Percentiles rank a stretch among this genome's conserved stretches.
Evolutionary conservation across 371 early-diverging fungal genomes (phyloP).

Genomic region (Mucor ambiguus): DNA sequence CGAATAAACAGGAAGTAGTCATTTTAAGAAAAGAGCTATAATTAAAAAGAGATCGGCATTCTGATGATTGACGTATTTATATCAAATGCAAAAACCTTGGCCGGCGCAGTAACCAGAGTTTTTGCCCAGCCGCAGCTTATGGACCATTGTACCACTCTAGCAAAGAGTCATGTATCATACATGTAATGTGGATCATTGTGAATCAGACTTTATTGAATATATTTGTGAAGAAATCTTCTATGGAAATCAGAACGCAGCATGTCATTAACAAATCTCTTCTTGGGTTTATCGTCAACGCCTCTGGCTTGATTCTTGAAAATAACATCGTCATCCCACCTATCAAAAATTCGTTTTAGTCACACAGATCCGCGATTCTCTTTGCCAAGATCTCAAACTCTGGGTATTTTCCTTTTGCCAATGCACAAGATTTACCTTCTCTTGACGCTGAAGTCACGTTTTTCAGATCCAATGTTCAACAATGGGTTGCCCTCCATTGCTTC

Average conservation of each 20-base stretch:
- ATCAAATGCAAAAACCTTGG: not conserved
- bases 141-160: not conserved
- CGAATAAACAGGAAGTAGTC: slow-evolving; percentile 12
- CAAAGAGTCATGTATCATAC: not conserved
- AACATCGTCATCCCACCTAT: slow-evolving; percentile 96
- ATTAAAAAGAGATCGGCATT: slow-evolving; percentile 9
- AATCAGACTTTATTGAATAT: slow-evolving; percentile 59
- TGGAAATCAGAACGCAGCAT: slow-evolving; percentile 95
- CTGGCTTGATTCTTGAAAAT: slow-evolving; percentile 96
- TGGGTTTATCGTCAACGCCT: slow-evolving; percentile 81
- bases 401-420: not conserved
- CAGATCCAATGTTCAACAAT: slow-evolving; percentile 58
- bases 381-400: not conserved
- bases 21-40: slow-evolving; percentile 5
- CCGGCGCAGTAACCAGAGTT: not conserved
- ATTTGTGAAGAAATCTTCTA: slow-evolving; percentile 92
- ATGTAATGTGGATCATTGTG: not conserved
- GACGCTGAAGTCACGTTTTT: slow-evolving; percentile 78
- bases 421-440: slow-evolving; percentile 69
- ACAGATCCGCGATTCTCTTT: not conserved
- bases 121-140: slow-evolving; percentile 2
- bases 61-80: not conserved
- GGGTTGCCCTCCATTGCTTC: slow-evolving; percentile 84
- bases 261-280: slow-evolving; percentile 96
- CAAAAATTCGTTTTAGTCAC: slow-evolving; percentile 3